Percentiles rank a stretch among this genome's conserved stretches.
Conservation (phyloP, 805 yeast species). For the Barnettozyma sucrosica region DNA sequence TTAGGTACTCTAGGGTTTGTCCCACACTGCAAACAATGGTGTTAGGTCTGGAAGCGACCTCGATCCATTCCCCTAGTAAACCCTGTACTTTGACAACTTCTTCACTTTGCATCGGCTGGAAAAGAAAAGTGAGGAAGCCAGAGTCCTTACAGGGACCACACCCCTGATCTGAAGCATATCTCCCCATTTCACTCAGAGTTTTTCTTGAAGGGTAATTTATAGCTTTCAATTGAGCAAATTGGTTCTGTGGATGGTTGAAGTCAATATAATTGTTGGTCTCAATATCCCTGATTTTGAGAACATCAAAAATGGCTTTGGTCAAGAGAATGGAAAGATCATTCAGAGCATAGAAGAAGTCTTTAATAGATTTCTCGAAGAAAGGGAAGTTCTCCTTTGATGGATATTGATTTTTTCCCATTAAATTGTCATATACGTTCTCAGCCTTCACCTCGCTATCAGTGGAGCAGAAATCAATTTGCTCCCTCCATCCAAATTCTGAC, state of each 20-base stretch:
- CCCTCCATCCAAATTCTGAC: constrained; percentile 41
- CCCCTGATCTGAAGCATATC: constrained; percentile 25
- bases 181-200: neutral
- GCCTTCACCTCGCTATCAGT: constrained; percentile 37
- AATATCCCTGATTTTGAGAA: constrained; percentile 41
- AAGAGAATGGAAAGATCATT: constrained; percentile 37
- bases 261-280: constrained; percentile 40
- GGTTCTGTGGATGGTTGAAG: constrained; percentile 29
- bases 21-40: constrained; percentile 38
- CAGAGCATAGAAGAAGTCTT: constrained; percentile 39
- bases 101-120: constrained; percentile 25
- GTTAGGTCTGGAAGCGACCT: constrained; percentile 29
- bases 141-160: constrained; percentile 38
- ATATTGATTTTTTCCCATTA: constrained; percentile 44
- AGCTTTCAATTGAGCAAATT: constrained; percentile 32
- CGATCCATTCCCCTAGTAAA: constrained; percentile 40
- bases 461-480: constrained; percentile 43
- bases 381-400: constrained; percentile 34
- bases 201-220: constrained; percentile 32
- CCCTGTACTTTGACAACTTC: constrained; percentile 37
- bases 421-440: constrained; percentile 29
- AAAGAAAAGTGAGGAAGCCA: constrained; percentile 34
- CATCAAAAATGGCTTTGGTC: constrained; percentile 45
- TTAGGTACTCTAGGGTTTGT: constrained; percentile 39
- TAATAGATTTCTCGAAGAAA: constrained; percentile 27